A percentile compares a stretch with the other conserved stretches of the same genome.
Conservation (phyloP, 148 eudicot species). For the Dianthus caryophyllus region DNA sequence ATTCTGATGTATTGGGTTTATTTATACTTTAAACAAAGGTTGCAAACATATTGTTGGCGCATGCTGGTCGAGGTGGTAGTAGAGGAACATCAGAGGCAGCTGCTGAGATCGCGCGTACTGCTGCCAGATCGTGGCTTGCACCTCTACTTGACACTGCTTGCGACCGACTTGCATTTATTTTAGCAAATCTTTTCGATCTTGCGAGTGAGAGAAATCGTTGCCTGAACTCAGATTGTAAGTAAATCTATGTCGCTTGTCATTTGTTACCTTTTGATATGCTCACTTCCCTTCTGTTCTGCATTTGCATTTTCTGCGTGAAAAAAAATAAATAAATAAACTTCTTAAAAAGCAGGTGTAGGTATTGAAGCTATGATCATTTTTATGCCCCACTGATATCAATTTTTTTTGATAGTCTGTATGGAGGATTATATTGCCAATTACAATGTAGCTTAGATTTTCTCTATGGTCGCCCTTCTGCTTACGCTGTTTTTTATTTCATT, state of each 20-base stretch:
- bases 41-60: constrained; percentile 93
- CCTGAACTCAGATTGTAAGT: constrained; percentile 55
- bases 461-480: too few species aligned
- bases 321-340: too few species aligned
- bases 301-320: background rate
- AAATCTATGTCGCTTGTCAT: background rate
- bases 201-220: constrained; percentile 66
- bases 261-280: background rate
- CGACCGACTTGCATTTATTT: constrained; percentile 86
- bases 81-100: constrained; percentile 91
- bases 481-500: too few species aligned
- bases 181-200: constrained; percentile 78
- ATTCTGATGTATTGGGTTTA: constrained; percentile 10
- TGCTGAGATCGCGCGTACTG: constrained; percentile 98
- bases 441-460: too few species aligned
- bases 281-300: background rate
- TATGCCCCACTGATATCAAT: background rate
- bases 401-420: too few species aligned
- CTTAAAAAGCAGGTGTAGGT: background rate
- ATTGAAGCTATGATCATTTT: background rate
- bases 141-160: constrained; percentile 95
- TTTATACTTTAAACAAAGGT: constrained; percentile 43
- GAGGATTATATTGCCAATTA: too few species aligned
- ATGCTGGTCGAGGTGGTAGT: constrained; percentile 89
- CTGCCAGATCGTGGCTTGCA: constrained; percentile 89